A percentile compares a stretch with the other conserved stretches of the same genome.
These are phyloP conservation scores for Lobosporangium transversale DNA, from an alignment of 192 early-diverging fungal species.

Conservation along the genomic window DNA sequence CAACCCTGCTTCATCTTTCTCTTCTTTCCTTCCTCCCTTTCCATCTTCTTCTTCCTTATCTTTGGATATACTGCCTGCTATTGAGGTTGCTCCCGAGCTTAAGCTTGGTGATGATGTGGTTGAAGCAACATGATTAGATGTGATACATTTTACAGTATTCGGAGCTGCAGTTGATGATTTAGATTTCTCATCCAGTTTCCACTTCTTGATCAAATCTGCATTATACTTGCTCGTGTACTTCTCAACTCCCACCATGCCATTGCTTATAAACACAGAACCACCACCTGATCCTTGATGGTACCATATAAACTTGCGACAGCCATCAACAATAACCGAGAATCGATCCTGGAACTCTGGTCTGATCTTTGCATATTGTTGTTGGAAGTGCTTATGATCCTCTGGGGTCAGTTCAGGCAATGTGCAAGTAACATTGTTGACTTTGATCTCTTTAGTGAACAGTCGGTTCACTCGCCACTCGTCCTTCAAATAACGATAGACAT, in stretches of 20 bases:
- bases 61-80: too few relatives aligned
- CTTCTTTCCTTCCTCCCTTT: background rate
- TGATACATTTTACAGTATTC: too few relatives aligned
- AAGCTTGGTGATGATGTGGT: too few relatives aligned
- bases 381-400: conserved; percentile 30
- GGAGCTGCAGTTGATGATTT: background rate
- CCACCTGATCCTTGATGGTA: conserved; percentile 17
- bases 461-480: conserved; percentile 24
- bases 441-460: conserved; percentile 21
- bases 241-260: conserved; percentile 9
- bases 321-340: conserved; percentile 11
- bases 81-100: too few relatives aligned
- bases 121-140: too few relatives aligned
- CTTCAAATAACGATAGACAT: conserved; percentile 20
- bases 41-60: too few relatives aligned
- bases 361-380: conserved; percentile 19
- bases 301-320: conserved; percentile 22
- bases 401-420: conserved; percentile 5
- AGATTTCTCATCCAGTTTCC: background rate
- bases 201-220: background rate
- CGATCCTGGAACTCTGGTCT: conserved; percentile 36
- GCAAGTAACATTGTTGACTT: background rate
- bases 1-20: background rate
- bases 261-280: background rate
- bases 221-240: conserved; percentile 38